A percentile compares a stretch with the other conserved stretches of the same genome.
Evolutionary conservation across 169 alveolate species (phyloP).

Genomic region (Fabrea salina): DNA sequence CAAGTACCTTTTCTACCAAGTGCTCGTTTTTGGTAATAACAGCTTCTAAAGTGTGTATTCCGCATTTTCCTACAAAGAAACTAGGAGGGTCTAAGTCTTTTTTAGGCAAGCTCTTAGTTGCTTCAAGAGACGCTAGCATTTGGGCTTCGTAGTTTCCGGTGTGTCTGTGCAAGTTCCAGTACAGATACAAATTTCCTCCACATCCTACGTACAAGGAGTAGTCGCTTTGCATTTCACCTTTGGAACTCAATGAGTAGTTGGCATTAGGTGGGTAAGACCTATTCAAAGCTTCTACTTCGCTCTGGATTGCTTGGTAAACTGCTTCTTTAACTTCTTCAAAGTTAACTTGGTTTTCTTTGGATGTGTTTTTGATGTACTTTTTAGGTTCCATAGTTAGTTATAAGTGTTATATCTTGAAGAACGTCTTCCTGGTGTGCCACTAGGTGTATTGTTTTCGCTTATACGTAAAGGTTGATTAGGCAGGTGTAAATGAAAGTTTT

Average conservation of each 20-base stretch:
- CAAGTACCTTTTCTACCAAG: not conserved
- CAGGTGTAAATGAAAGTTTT: no score
- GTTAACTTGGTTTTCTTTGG: no score
- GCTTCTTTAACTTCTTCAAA: no score
- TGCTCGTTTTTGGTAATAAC: not conserved
- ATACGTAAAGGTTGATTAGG: no score
- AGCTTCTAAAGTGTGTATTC: constrained; percentile 42
- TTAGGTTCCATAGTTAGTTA: no score
- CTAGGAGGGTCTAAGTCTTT: constrained; percentile 28
- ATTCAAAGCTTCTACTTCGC: no score
- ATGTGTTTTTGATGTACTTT: no score
- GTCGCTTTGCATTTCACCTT: constrained; percentile 40
- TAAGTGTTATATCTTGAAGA: no score
- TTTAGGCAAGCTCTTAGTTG: not conserved
- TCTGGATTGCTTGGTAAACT: no score
- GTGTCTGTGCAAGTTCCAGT: constrained; percentile 46
- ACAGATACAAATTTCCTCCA: constrained; percentile 69
- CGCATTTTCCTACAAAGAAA: constrained; percentile 55
- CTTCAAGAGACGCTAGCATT: not conserved
- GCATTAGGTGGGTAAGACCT: not conserved
- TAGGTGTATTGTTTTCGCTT: no score
- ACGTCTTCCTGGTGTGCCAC: no score
- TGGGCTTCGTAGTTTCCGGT: not conserved
- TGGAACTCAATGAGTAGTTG: not conserved
- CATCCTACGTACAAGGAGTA: constrained; percentile 66